Base-by-base conservation (phyloP, 2,329 filamentous ascomycete genomes). In the Ceratocystiopsis sp. region DNA sequence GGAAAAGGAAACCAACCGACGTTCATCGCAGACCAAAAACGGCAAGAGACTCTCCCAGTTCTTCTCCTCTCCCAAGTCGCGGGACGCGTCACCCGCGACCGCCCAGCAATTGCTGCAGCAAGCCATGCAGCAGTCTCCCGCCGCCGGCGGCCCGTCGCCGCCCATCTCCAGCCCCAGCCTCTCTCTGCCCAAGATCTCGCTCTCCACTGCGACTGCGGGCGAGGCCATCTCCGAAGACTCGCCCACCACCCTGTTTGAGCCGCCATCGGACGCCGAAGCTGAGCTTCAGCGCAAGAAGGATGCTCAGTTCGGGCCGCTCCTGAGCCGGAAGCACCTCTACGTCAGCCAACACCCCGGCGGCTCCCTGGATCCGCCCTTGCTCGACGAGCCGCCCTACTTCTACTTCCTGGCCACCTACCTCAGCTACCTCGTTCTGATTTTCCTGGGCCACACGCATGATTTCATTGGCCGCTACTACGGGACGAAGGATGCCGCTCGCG, bases 391-490 rank as follows among this genome's bases (percentile, higher is more conserved):
- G 37, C 85, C 89, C 16, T 96, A 95, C 66, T 96, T 87, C 69
- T 95, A 84, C 64, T 76, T 98, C 55, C 73, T 98, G 53, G 96
- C 91, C 34, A 98, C 91, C 55, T 98, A 98, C 68, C 84, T 98
- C 62, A 95, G 86, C 64, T 98, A 98, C 62, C 73, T 98, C 50
- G 79, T 96, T 52, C 74, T 98, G 54, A 96, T 98, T 58, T 77
- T 91, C 51, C 87, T 95, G 50, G 91, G 91, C 45, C 91, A 98
- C 58, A 78, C 95, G 47, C 79, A 89, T 58, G 91, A 98, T 60
- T 96, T 95, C 64, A 96, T 98, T 58, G 89, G 91, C 60, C 95
- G 96, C 69, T 77, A 98, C 69, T 77, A 98, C 64, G 78, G 76
- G 56, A 80, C 91, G 54, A 7, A 29, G 5, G 25, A 29, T 29